Evolutionary conservation across 1,139 yeast species (phyloP), one percentile per base, ranked within the genome.

Genomic region (Geotrichum australiense): DNA sequence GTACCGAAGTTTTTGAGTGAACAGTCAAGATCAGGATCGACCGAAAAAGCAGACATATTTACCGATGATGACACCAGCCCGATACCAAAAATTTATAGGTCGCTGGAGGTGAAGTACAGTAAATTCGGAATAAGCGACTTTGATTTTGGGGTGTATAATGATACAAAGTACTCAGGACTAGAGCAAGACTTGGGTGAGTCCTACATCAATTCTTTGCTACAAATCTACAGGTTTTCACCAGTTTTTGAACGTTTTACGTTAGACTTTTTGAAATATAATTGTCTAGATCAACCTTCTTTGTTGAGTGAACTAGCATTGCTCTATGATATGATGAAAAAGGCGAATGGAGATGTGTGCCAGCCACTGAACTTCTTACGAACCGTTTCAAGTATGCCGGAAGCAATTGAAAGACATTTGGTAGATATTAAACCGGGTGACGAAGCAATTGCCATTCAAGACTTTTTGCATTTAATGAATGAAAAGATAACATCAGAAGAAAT

Each of bases 101-200:
- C 78, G 53, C 67, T 86, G 42, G 84, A 82, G 47, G 84, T 91
- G 47, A 75, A 82, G 36, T 89, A 89, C 59, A 83, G 94, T 45
- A 81, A 76, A 54, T 91, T 87, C 62, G 98, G 98, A 15, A 89
- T 93, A 22, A 87, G 82, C 52, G 96, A 87, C 61, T 91, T 91
- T 63, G 96, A 93, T 64, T 91, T 91, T 57, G 79, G 75, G 43
- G 81, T 78, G 53, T 91, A 83, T 65, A 89, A 89, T 56, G 87
- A 89, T 57, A 84, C 97, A 0, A 55, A 60, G 1, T 82, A 69
- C 52, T 76, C 96, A n/a, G 97, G 98, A 0, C 67, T 93, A 24
- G 97, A 91, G 59, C 81, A 87, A 15, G 93, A 86, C 56, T 73
- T 82, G 11, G 87, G 83, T 41, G 85, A 84, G 54, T 74, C 94